Evolutionary conservation across 768 basidiomycete genomes (phyloP), one percentile per base, ranked within the genome.

Genomic region (Pisolithus orientalis): DNA sequence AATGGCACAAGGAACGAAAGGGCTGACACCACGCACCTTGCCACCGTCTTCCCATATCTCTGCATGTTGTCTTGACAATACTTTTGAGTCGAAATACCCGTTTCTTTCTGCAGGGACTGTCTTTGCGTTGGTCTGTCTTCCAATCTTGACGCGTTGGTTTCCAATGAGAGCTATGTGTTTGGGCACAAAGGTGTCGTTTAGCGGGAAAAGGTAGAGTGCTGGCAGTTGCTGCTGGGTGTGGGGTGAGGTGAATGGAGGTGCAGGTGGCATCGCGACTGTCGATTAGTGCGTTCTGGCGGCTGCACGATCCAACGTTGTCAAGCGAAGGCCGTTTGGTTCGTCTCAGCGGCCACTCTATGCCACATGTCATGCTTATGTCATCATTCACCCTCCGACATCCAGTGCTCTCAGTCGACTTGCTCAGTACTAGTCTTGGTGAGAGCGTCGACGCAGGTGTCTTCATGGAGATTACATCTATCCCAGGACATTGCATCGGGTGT

Each of bases 61-160:
- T 13, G 95, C 95, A 65, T 98, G 95, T 73, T 90, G 88, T 59
- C 95, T 77, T 59, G 89, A 91, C 55, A 99, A 76, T 7, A 98
- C 86, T 66, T 98, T 97, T 24, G 86, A 89, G 73, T 98, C 95
- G 67, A 99, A 97, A 74, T 89, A 99, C 9, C 94, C 95, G 65
- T 99, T 97, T 62, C 88, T 77, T 65, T 95, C 92, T 10, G 80
- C 84, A 16, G 95, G 95, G 29, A 90, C 83, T 0, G 94, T 96
- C 78, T 96, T 96, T 52, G 86, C 84, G 68, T 94, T 96, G 14
- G 94, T 98, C 72, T 97, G 94, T 52, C 95, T 75, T 16, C 95
- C 95, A 65, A 99, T 94, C 80, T 93, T 87, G 49, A 86, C 82
- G 64, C 82, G 87, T 67, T 83, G 82, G 52, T 75, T 77, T 29